Percentiles rank a stretch among this genome's conserved stretches.
These are phyloP conservation scores for Alternaria sp. DNA, from an alignment of 2,329 filamentous ascomycete genomes.

Conservation along the genomic window DNA sequence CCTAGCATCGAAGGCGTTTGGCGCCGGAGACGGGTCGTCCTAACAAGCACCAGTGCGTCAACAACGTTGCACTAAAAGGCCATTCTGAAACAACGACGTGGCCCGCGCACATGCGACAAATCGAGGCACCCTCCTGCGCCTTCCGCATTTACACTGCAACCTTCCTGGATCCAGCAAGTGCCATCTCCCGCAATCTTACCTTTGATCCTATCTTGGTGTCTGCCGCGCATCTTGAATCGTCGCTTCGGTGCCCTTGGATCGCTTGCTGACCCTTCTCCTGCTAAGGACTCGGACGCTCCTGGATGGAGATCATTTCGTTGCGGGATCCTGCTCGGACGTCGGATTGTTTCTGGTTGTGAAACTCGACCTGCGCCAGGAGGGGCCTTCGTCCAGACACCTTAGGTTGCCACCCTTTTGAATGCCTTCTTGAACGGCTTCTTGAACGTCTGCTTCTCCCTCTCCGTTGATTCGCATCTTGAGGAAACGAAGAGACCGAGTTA, in stretches of 20 bases:
- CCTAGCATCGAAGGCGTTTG: constrained; percentile 3
- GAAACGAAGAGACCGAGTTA: background rate
- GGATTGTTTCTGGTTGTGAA: constrained; percentile 34
- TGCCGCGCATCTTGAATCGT: constrained; percentile 1
- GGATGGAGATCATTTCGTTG: constrained; percentile 31
- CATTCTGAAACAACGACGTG: constrained; percentile 14
- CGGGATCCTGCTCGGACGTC: constrained; percentile 8
- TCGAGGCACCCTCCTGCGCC: constrained; percentile 4
- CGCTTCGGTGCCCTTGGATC: background rate
- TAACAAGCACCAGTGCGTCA: constrained; percentile 11
- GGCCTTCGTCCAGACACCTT: constrained; percentile 5
- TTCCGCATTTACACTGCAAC: constrained; percentile 1
- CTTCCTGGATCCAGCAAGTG: constrained; percentile 14
- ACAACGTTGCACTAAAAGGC: constrained; percentile 7
- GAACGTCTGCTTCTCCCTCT: background rate
- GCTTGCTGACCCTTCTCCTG: background rate
- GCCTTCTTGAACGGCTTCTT: constrained; percentile 19
- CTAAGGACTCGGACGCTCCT: constrained; percentile 19
- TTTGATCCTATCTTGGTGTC: constrained; percentile 6
- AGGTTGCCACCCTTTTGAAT: constrained; percentile 21
- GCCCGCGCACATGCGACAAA: constrained; percentile 8
- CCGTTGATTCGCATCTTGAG: background rate
- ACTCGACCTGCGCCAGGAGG: constrained; percentile 27
- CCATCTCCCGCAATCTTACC: constrained; percentile 7
- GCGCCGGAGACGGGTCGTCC: constrained; percentile 7